These are phyloP conservation scores for Vigna nakashimae DNA, from an alignment of 306 rosid species.

Conservation along the genomic window DNA sequence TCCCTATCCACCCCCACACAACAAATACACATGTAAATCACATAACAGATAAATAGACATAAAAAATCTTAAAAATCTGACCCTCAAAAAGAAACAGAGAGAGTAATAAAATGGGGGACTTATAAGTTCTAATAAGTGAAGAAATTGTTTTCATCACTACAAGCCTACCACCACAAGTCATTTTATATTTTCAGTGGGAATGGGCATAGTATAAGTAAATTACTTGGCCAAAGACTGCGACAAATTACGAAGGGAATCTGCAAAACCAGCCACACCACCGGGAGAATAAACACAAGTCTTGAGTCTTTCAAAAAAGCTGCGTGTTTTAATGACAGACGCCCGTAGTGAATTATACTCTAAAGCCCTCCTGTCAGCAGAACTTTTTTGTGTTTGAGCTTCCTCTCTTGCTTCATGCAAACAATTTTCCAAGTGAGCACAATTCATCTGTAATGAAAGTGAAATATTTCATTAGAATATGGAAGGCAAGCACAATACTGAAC, in stretches of 20 bases:
- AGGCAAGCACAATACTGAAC: conserved; percentile 4
- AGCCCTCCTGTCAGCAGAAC: conserved; percentile 96
- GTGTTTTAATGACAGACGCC: conserved; percentile 81
- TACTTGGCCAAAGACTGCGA: conserved; percentile 95
- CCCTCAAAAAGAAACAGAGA: too few relatives aligned
- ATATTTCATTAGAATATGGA: conserved; percentile 28
- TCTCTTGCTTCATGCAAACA: conserved; percentile 98
- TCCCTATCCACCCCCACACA: too few relatives aligned
- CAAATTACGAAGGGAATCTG: conserved; percentile 69
- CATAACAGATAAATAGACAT: too few relatives aligned
- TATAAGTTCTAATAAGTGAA: neutral
- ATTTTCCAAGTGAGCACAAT: conserved; percentile 97
- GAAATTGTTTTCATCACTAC: conserved; percentile 15
- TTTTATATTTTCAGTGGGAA: conserved; percentile 25
- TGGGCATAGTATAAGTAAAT: conserved; percentile 35
- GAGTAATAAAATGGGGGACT: conserved; percentile 1
- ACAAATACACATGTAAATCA: too few relatives aligned
- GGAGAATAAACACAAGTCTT: conserved; percentile 72
- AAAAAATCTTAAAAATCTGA: too few relatives aligned
- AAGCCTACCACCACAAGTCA: conserved; percentile 8
- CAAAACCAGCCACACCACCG: conserved; percentile 74
- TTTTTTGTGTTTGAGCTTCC: conserved; percentile 98
- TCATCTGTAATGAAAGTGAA: conserved; percentile 68
- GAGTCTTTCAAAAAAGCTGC: conserved; percentile 86
- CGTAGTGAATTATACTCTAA: conserved; percentile 84